Base-by-base conservation (phyloP, 768 basidiomycete genomes). In the Coprinopsis marcescibilis region DNA sequence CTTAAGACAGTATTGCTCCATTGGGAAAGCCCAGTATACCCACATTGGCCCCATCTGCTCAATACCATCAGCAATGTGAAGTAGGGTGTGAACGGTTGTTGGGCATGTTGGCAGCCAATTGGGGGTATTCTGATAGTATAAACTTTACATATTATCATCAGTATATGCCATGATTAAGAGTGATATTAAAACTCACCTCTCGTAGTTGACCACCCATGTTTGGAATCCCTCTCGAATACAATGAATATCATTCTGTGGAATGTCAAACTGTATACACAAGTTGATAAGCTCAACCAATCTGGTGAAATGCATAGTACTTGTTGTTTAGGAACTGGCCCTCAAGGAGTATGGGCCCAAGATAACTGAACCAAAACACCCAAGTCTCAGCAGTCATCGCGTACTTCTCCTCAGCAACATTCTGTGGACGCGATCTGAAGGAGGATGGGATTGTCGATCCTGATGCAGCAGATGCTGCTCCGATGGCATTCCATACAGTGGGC, bases 221-320 rank as follows among this genome's bases (percentile, higher is more conserved):
- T 43, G 36, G 48, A 72, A 68, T 0, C 66, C 69, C 7, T 4
- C 19, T 2, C 59, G 48, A 3, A 71, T 45, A 5, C 46, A 19
- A 1, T 51, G 40, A 19, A 71, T 46, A 39, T 69, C 62, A 0
- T 44, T 49, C 13, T 33, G 23, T 0, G 57, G 52, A n/a, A 68
- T 54, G 44, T 66, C 62, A 23, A 64, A 70, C 36, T 70, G 58
- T 4, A 76, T 60, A 42, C 65, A 65, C 3, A 52, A 30, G 23
- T 63, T 59, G 37, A 75, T 52, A 2, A 75, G 61, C 3, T 51
- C 32, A 15, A 71, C 65, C 12, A 77, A 65, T 2, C 57, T 17
- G 4, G 73, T 40, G 48, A 75, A 73, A 50, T 77, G 73, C 49
- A 49, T 68, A 76, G 52, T 73, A 75, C n/a, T 46, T 52, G 2